Percentiles rank a stretch among this genome's conserved stretches.
Conservation (phyloP, 1,139 yeast species). For the Lodderomyces oxycetoniae region DNA sequence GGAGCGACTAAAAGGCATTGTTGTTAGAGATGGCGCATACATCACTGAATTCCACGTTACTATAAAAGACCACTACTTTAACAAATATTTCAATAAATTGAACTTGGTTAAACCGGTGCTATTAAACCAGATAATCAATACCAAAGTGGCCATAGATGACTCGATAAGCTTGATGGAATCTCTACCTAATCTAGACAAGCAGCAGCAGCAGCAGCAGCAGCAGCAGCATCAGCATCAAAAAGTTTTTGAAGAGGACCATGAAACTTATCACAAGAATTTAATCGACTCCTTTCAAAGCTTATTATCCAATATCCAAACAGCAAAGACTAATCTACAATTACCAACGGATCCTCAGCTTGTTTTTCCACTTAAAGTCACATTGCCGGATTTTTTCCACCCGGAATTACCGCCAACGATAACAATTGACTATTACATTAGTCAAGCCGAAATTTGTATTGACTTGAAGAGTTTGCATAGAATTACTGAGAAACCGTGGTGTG, state of each 20-base stretch:
- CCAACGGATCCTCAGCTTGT: conserved; percentile 42
- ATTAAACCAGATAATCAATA: conserved; percentile 30
- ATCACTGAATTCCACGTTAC: conserved; percentile 29
- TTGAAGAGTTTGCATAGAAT: conserved; percentile 35
- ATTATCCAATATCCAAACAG: conserved; percentile 26
- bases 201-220: neutral
- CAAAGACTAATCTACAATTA: conserved; percentile 36
- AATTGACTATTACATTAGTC: conserved; percentile 39
- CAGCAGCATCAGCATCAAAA: conserved; percentile 1
- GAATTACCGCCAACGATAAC: conserved; percentile 28
- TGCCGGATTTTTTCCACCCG: conserved; percentile 29
- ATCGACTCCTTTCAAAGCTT: conserved; percentile 24
- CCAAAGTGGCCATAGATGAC: conserved; percentile 29
- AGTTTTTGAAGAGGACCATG: conserved; percentile 10
- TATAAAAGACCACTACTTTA: conserved; percentile 30
- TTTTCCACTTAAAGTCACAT: conserved; percentile 35
- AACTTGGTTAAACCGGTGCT: conserved; percentile 27
- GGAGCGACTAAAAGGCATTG: conserved; percentile 39
- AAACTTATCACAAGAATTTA: conserved; percentile 18
- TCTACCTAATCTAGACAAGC: conserved; percentile 10
- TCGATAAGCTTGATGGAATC: conserved; percentile 26
- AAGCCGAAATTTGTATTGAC: conserved; percentile 45
- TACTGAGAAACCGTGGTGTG: conserved; percentile 42
- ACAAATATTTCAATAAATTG: conserved; percentile 25
- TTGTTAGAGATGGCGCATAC: conserved; percentile 40